These are phyloP conservation scores for Mrakia hoshinonis DNA, from an alignment of 768 basidiomycete genomes.

Conservation along the genomic window DNA sequence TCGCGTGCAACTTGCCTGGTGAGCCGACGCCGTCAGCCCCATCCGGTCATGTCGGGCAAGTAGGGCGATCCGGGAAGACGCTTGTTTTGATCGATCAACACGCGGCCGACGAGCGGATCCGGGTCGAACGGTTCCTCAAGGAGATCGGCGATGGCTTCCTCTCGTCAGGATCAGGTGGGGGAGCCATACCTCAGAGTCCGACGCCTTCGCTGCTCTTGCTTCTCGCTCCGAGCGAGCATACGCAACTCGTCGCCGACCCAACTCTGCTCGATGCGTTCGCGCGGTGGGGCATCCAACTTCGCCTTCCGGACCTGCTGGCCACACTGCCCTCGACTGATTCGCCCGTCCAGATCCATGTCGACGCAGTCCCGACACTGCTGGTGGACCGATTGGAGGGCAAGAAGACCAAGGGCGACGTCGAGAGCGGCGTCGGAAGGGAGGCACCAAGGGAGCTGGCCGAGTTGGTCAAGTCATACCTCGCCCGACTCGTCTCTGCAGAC, in stretches of 20 bases:
- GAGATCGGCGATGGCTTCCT: slow-evolving; percentile 59
- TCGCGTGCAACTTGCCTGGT: slow-evolving; percentile 52
- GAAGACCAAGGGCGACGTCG: slow-evolving; percentile 23
- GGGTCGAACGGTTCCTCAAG: slow-evolving; percentile 73
- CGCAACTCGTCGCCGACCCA: background rate
- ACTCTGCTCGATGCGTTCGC: background rate
- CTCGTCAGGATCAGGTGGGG: background rate
- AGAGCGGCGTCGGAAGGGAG: slow-evolving; percentile 11
- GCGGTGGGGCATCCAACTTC: slow-evolving; percentile 23
- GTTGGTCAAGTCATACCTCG: slow-evolving; percentile 64
- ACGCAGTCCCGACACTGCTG: slow-evolving; percentile 59
- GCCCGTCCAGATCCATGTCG: slow-evolving; percentile 61
- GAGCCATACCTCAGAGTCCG: background rate
- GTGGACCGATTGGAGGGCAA: slow-evolving; percentile 48
- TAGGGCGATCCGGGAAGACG: slow-evolving; percentile 19
- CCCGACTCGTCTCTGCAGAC: slow-evolving; percentile 50
- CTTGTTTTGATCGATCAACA: slow-evolving; percentile 91
- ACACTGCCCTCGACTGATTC: slow-evolving; percentile 32
- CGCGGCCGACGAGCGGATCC: slow-evolving; percentile 91
- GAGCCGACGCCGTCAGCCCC: slow-evolving; percentile 40
- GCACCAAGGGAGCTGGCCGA: slow-evolving; percentile 57
- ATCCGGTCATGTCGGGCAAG: too few species aligned
- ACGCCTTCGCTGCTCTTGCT: slow-evolving; percentile 3
- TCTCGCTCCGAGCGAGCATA: slow-evolving; percentile 9
- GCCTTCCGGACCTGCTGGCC: background rate